Evolutionary conservation across 2,329 filamentous ascomycete species (phyloP), one percentile per base, ranked within the genome.

Genomic region (Diaporthe sp.): DNA sequence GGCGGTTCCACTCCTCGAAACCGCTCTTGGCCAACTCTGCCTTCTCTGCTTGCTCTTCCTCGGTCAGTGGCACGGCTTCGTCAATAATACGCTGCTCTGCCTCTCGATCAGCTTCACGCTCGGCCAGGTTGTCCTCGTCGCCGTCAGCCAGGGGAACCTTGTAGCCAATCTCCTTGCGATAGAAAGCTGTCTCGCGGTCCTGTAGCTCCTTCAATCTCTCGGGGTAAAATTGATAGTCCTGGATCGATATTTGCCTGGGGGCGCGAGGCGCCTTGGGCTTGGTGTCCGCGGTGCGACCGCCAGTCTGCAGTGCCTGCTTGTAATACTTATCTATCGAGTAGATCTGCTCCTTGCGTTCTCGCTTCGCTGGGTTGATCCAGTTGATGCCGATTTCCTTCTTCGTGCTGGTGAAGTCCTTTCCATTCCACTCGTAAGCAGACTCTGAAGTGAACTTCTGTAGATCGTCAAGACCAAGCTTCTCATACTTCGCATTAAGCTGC

Each of bases 291-390:
- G 92, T 93, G 60, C 92, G 90, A 47, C 93, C 91, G 83, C 95
- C 92, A 71, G 94, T 97, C 47, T 91, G 89, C 81, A 99, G 90
- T 13, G 95, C 95, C 80, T 97, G 93, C 78, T 96, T 93, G 85
- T 98, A 99, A 86, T 99, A 99, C 84, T 98, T 97, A 83, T 99
- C 97, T 87, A 99, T 98, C 0, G 96, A 98, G 83, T 99, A 99
- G 7, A 95, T 95, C 82, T 98, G 95, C 81, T 98, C 96, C 84
- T 98, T 99, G 80, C 97, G 94, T 86, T 99, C 97, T 84, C 97
- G 96, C 88, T 99, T 99, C 22, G 96, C 92, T 2, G 97, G 97
- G 80, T 99, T 98, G 86, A 99, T 99, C 97, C 97, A 99, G 81
- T 89, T 96, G 77, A 98, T 90, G 66, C 95, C 95, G 77, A 98